Conservation (phyloP, 116 monocot species). For the Cymodocea nodosa region DNA sequence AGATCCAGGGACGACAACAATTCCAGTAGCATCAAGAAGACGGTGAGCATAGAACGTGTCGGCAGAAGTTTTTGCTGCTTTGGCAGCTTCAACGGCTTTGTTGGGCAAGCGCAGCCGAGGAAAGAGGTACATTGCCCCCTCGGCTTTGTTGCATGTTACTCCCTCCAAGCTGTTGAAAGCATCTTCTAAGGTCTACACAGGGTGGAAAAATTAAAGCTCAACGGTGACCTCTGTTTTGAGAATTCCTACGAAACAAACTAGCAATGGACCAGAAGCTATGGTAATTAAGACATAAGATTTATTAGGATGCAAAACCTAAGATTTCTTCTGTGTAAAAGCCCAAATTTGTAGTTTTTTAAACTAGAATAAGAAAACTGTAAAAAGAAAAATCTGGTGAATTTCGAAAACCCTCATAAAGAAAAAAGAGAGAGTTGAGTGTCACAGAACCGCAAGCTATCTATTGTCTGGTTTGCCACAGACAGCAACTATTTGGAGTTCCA, state of each 20-base stretch:
- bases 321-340: no score
- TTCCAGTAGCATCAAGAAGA: slow-evolving; percentile 75
- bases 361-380: no score
- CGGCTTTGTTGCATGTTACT: slow-evolving; percentile 88
- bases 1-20: slow-evolving; percentile 89
- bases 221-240: background rate
- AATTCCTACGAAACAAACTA: no score
- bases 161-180: slow-evolving; percentile 91
- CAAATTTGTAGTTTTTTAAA: no score
- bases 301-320: no score
- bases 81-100: slow-evolving; percentile 76
- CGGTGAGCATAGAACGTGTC: slow-evolving; percentile 70
- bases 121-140: slow-evolving; percentile 98
- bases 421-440: no score
- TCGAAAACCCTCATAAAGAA: no score
- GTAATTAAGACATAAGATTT: background rate
- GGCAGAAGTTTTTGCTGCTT: slow-evolving; percentile 36
- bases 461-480: no score
- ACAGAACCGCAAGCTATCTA: no score
- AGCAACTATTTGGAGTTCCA: no score
- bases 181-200: slow-evolving; percentile 58
- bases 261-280: no score
- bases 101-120: slow-evolving; percentile 60
- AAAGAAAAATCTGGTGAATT: no score
- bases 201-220: background rate